Evolutionary conservation across 2,329 filamentous ascomycete genomes (phyloP).

Genomic region (Cordyceps cateniannulata): DNA sequence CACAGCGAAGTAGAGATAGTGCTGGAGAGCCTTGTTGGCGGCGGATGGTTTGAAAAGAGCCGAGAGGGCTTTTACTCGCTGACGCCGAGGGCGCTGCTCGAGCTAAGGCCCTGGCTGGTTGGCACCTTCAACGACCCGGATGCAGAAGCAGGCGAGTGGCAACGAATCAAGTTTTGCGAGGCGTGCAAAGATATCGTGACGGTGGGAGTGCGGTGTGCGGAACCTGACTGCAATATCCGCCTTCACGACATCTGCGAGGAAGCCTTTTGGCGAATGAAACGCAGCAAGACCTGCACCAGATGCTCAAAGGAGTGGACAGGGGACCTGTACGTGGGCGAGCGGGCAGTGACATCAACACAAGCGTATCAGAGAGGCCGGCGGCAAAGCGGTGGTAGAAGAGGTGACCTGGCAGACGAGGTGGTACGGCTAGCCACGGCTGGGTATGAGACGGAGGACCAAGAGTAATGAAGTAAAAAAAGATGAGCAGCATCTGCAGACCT

Average conservation of each 20-base stretch:
- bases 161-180: conserved; percentile 78
- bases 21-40: conserved; percentile 62
- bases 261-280: conserved; percentile 63
- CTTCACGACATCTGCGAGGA: conserved; percentile 72
- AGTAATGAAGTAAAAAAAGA: conserved; percentile 18
- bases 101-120: conserved; percentile 77
- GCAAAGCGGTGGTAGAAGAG: conserved; percentile 28
- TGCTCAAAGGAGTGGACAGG: conserved; percentile 48
- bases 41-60: conserved; percentile 82
- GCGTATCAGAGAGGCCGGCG: conserved; percentile 40
- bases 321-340: conserved; percentile 47
- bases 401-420: conserved; percentile 24
- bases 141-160: conserved; percentile 52
- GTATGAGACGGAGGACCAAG: conserved; percentile 22
- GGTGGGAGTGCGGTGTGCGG: conserved; percentile 67
- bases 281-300: conserved; percentile 57
- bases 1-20: conserved; percentile 71
- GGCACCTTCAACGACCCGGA: conserved; percentile 80
- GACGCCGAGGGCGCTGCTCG: conserved; percentile 72
- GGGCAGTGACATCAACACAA: conserved; percentile 48
- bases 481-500: background rate
- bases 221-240: conserved; percentile 60
- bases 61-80: conserved; percentile 66
- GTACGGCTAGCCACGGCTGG: conserved; percentile 25
- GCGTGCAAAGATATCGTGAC: conserved; percentile 90